phyloP scores from a whole-genome alignment of 192 early-diverging fungal species.

The Coemansia sp. region DNA sequence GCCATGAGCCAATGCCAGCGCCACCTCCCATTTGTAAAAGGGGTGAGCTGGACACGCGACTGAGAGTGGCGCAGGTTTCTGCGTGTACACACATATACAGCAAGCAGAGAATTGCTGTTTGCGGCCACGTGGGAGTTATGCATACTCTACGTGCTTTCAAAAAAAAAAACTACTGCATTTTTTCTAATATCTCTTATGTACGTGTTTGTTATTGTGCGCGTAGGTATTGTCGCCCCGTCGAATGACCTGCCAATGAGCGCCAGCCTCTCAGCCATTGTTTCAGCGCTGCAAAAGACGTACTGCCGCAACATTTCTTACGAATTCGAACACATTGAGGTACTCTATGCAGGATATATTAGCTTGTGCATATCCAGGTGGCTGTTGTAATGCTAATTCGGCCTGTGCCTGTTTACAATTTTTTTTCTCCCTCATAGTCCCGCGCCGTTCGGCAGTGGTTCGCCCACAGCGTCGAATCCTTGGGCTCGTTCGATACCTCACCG shows the following conservation, averaged over 20 bases:
- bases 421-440: background rate
- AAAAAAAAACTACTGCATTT: background rate
- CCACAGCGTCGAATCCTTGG: slow-evolving; percentile 70
- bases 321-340: slow-evolving; percentile 78
- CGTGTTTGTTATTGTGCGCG: background rate
- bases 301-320: slow-evolving; percentile 89
- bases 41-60: background rate
- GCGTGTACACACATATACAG: slow-evolving; percentile 17
- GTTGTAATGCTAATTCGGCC: background rate
- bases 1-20: background rate
- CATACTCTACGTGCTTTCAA: background rate
- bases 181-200: background rate
- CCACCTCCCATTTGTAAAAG: background rate
- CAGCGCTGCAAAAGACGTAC: slow-evolving; percentile 63
- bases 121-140: background rate
- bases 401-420: background rate
- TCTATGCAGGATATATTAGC: slow-evolving; percentile 76
- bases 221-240: slow-evolving; percentile 41
- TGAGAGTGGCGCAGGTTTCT: background rate
- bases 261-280: slow-evolving; percentile 33
- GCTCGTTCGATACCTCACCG: slow-evolving; percentile 14
- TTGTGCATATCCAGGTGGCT: background rate
- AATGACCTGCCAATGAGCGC: slow-evolving; percentile 8
- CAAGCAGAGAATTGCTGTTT: slow-evolving; percentile 22
- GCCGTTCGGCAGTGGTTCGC: slow-evolving; percentile 67